Conservation (phyloP, 208 protist genomes). For the Kentomonas sorsogonicus region DNA sequence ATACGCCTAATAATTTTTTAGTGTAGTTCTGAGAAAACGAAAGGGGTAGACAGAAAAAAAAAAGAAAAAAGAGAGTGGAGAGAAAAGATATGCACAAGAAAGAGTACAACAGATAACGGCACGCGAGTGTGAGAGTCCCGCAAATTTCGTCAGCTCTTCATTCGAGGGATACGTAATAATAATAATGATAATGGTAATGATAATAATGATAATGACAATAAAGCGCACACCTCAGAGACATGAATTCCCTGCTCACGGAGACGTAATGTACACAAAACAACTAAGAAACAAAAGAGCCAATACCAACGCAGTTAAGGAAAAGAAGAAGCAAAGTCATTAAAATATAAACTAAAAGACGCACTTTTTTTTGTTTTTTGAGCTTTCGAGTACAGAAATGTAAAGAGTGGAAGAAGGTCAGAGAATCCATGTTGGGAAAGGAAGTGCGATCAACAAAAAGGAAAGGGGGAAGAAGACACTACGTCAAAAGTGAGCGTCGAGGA, state of each 20-base stretch:
- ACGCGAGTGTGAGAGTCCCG: too few species aligned
- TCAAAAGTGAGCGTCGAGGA: neutral
- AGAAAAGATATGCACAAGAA: neutral
- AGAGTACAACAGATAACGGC: neutral
- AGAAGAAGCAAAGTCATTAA: neutral
- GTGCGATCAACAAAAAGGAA: neutral
- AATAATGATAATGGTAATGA: too few species aligned
- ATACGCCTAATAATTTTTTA: neutral
- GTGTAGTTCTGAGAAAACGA: neutral
- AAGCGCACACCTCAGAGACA: neutral
- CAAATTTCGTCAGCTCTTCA: too few species aligned
- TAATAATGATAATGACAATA: too few species aligned
- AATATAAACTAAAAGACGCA: neutral
- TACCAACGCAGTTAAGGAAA: neutral
- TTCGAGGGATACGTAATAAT: too few species aligned
- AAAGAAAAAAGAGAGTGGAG: neutral
- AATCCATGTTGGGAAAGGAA: neutral
- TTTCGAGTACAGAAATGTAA: constrained; percentile 7
- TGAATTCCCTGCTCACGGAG: neutral
- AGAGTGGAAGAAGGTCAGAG: neutral
- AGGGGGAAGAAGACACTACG: neutral
- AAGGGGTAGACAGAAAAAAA: neutral
- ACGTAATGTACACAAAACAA: too few species aligned
- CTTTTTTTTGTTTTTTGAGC: neutral
- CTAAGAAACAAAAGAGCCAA: neutral